Evolutionary conservation across 257 asterid species (phyloP).

Genomic region (Jasminum sambac): DNA sequence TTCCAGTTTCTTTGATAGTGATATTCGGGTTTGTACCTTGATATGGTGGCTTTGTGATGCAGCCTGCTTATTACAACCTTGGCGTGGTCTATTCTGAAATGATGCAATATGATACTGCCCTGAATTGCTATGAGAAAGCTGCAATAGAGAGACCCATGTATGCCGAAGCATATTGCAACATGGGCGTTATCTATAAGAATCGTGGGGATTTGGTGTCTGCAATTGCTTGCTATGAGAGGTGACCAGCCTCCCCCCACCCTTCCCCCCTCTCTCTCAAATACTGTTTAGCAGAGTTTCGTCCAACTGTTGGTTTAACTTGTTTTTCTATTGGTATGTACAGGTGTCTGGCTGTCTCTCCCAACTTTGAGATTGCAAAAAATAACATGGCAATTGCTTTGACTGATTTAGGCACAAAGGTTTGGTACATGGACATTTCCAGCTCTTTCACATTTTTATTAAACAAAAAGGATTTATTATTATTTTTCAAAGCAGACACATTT

Average conservation of each 20-base stretch:
- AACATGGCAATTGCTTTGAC: constrained; percentile 99
- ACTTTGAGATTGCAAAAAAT: constrained; percentile 97
- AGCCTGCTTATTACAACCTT: constrained; percentile 99
- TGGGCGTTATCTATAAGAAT: constrained; percentile 96
- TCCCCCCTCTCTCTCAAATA: constrained; percentile 8
- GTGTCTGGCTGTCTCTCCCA: constrained; percentile 95
- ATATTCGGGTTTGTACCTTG: constrained; percentile 27
- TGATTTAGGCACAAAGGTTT: constrained; percentile 98
- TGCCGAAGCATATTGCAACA: constrained; percentile 99
- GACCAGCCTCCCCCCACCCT: background rate
- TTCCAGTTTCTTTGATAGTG: constrained; percentile 20
- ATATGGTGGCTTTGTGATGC: constrained; percentile 38
- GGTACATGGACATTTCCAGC: constrained; percentile 19
- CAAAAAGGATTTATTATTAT: constrained; percentile 11
- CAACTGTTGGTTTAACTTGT: constrained; percentile 24
- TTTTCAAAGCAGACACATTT: constrained; percentile 5
- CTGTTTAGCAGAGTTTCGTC: constrained; percentile 20
- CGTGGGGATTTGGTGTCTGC: constrained; percentile 99
- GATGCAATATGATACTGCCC: constrained; percentile 99
- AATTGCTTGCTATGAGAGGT: constrained; percentile 97
- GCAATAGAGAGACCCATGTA: constrained; percentile 96
- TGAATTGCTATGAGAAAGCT: constrained; percentile 91
- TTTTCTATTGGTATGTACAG: constrained; percentile 42
- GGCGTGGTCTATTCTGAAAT: constrained; percentile 97
- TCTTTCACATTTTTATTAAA: constrained; percentile 18